A percentile compares a stretch with the other conserved stretches of the same genome.
Evolutionary conservation across 805 yeast genomes (phyloP).

Genomic region (Jamesozyma piceae): DNA sequence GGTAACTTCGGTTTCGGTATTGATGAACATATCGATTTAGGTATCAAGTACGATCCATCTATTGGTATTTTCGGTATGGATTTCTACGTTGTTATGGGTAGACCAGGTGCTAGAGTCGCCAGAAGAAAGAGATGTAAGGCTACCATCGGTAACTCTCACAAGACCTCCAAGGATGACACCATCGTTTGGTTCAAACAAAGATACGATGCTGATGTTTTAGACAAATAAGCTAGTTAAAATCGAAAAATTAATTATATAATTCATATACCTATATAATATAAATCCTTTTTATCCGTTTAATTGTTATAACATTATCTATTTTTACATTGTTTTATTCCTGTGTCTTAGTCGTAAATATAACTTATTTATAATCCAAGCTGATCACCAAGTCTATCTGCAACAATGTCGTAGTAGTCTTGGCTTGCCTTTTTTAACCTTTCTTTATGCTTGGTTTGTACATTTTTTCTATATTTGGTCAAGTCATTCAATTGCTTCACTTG

Average conservation of each 20-base stretch:
- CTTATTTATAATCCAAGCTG: not conserved
- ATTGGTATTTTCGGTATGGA: constrained; percentile 99
- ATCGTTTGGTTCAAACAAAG: constrained; percentile 98
- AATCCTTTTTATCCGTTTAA: not conserved
- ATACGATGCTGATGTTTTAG: constrained; percentile 97
- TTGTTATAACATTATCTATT: not conserved
- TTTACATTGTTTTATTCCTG: no score
- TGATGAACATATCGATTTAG: constrained; percentile 98
- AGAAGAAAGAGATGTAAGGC: constrained; percentile 95
- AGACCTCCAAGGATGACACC: constrained; percentile 86
- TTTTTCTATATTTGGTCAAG: constrained; percentile 35
- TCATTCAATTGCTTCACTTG: constrained; percentile 39
- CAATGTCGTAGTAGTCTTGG: constrained; percentile 44
- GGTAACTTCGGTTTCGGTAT: constrained; percentile 99
- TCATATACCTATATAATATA: constrained; percentile 2
- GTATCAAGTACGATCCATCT: constrained; percentile 99
- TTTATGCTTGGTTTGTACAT: constrained; percentile 35
- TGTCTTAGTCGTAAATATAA: no score
- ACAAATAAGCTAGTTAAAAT: constrained; percentile 44
- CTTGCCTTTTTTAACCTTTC: constrained; percentile 38
- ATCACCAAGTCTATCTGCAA: constrained; percentile 23
- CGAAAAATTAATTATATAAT: no score
- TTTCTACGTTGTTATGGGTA: constrained; percentile 98
- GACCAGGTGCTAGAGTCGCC: constrained; percentile 98
- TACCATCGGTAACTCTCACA: constrained; percentile 85